Evolutionary conservation across 2,329 filamentous ascomycete genomes (phyloP), one percentile per base, ranked within the genome.

Genomic region (Paecilomyces sp.): DNA sequence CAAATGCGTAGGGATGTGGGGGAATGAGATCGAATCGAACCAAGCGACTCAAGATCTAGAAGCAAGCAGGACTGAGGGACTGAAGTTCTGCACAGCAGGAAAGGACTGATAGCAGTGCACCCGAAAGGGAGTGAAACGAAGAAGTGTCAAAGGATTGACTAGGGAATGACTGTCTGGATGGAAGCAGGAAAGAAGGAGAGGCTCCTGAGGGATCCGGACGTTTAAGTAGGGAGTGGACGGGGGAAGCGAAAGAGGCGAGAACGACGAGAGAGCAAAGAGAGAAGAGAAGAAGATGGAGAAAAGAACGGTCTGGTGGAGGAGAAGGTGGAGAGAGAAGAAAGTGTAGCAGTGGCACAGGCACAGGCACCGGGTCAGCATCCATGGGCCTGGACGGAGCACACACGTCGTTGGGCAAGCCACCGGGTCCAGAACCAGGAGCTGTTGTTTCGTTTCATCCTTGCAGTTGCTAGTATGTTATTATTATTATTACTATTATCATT

Each of bases 1-100:
- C 51, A 58, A 2, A 47, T 58, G 47, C 13, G 59, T 55, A 52
- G 56, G 25, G 30, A 53, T 56, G 50, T 41, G 51, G 56, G 34
- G n/a, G 36, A 56, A 34, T 54, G 56, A 28, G 30, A 50, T 34
- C 34, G 59, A 63, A 63, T 63, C 61, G 61, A 59, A 53, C 51
- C 61, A 59, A 51, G 60, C 61, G 61, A 63, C 59, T 55, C 53
- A 36, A 52, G 51, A 59, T 8, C 33, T 31, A 15, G 34, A 47
- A 25, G 58, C 36, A 36, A 55, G 52, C n/a, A 30, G 52, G 34
- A 51, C 58, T 59, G 61, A 56, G 56, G 51, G 34, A 57, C 31
- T 58, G 59, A 59, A 62, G 58, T 41, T 62, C 61, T 56, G 61
- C 61, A 62, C 61, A 61, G 61, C 61, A 60, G 59, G 28, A 56